phyloP scores from a whole-genome alignment of 2,329 filamentous ascomycete species.

The Hypoxylon sp. region DNA sequence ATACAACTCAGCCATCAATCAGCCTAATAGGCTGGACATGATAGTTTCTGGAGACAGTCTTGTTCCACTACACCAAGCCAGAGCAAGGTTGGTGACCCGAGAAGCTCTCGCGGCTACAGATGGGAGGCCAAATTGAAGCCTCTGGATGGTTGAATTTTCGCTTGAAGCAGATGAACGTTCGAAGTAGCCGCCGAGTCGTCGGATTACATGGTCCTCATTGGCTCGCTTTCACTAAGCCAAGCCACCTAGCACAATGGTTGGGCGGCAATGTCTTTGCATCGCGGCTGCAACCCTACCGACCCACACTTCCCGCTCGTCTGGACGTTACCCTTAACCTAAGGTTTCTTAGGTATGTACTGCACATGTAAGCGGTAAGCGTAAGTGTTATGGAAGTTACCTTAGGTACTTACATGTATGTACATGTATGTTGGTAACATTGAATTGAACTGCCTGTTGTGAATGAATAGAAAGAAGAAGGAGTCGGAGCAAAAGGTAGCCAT shows the following conservation, averaged over 20 bases:
- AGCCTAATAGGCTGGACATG: constrained; percentile 29
- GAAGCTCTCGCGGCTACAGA: constrained; percentile 46
- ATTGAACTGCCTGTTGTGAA: neutral
- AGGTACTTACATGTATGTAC: neutral
- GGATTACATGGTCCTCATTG: constrained; percentile 46
- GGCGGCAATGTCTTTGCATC: constrained; percentile 49
- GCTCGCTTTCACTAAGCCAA: constrained; percentile 43
- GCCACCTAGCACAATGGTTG: constrained; percentile 46
- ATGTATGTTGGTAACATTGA: neutral
- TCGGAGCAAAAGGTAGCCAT: neutral
- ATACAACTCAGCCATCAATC: constrained; percentile 34
- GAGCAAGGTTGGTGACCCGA: constrained; percentile 35
- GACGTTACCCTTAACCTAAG: constrained; percentile 33
- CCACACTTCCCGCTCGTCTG: constrained; percentile 38
- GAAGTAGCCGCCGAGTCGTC: constrained; percentile 53
- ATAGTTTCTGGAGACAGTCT: constrained; percentile 28
- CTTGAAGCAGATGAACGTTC: constrained; percentile 52
- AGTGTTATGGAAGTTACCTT: constrained; percentile 6
- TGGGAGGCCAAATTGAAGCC: constrained; percentile 48
- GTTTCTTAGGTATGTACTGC: constrained; percentile 14
- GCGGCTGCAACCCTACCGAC: constrained; percentile 50
- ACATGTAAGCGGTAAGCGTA: constrained; percentile 24
- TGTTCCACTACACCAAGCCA: constrained; percentile 37
- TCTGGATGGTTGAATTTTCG: constrained; percentile 49
- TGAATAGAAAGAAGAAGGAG: neutral